phyloP scores from a whole-genome alignment of 148 eudicot species.

The Vaccinium myrtillus region DNA sequence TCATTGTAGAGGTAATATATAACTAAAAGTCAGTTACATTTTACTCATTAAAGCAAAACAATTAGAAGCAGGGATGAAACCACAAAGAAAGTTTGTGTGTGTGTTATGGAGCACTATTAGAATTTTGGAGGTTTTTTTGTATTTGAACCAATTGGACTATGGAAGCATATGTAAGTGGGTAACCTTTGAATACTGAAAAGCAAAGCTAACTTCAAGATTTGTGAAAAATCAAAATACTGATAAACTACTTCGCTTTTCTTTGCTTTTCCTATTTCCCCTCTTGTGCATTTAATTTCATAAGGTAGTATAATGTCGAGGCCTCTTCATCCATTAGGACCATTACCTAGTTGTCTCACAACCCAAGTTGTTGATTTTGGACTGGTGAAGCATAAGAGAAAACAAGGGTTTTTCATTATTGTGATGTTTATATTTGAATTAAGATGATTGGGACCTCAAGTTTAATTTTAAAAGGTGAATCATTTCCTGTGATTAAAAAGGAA shows the following conservation, averaged over 20 bases:
- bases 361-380: background rate
- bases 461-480: background rate
- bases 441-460: background rate
- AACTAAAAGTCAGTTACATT: background rate
- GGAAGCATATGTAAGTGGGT: background rate
- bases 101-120: background rate
- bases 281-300: background rate
- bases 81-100: background rate
- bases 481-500: background rate
- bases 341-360: background rate
- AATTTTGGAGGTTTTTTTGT: background rate
- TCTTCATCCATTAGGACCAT: background rate
- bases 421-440: background rate
- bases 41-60: background rate
- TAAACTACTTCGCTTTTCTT: background rate
- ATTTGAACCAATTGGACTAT: background rate
- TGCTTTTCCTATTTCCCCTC: background rate
- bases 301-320: background rate
- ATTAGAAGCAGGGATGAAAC: constrained; percentile 6
- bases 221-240: background rate
- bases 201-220: background rate
- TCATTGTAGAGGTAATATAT: background rate
- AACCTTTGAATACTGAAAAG: background rate
- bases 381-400: constrained; percentile 3
- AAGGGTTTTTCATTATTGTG: background rate